Base-by-base conservation (phyloP, 1,284 basidiomycete genomes). In the Ganoderma leucocontextum region DNA sequence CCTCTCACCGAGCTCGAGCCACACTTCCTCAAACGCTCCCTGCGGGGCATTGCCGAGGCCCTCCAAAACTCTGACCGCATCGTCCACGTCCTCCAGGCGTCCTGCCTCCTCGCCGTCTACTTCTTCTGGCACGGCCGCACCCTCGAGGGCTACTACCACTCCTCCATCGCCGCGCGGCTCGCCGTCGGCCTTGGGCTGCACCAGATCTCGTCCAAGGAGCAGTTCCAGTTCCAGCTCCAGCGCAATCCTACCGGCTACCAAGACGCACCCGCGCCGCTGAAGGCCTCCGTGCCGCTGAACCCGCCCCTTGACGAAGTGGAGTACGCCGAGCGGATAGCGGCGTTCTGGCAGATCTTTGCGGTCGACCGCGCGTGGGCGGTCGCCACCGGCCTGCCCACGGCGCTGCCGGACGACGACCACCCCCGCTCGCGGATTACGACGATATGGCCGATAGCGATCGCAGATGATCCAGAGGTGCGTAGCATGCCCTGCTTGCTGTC, bases 331-430 rank as follows among this genome's bases (percentile, higher is more conserved):
- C 81, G 85, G 49, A 80, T 88, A 35, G 78, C 83, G 7, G 82
- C 85, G 13, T 89, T 89, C 75, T 89, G 88, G 87, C 86, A 89
- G 75, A 83, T 88, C 19, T 89, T 87, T 74, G 83, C 85, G 75
- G 82, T 89, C 25, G 88, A 90, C 73, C 82, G 87, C 39, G 85
- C 84, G 36, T 89, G 88, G 86, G 83, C 86, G 29, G 83, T 86
- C 12, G 84, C 83, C 9, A 85, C 84, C 70, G 86, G 86, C 1
- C 79, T 89, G 35, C 86, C 87, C 19, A 80, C 84, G 22, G 86
- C 85, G 5, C 79, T 88, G 7, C 84, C 86, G 12, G 86, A 87
- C 68, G 85, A 85, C 67, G 83, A 85, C 65, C 80, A 82, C 66
- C 80, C 83, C 4, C 83, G 83, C 69, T 81, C 82, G 60, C 80